A percentile compares a stretch with the other conserved stretches of the same genome.
These are phyloP conservation scores for Thelephora terrestris DNA, from an alignment of 1,284 basidiomycete genomes.

Conservation along the genomic window DNA sequence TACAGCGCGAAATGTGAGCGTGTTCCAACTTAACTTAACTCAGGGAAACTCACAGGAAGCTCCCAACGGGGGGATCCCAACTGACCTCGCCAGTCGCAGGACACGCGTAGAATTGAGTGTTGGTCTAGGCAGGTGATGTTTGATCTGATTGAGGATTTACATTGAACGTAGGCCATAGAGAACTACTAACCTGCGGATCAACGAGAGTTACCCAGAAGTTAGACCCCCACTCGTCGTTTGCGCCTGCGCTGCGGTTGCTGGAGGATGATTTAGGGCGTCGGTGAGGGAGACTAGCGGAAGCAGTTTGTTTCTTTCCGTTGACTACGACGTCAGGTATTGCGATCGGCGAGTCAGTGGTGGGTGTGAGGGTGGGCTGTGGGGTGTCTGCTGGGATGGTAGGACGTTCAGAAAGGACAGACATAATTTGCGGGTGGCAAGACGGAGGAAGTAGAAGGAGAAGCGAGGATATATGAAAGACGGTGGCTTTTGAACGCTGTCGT, in stretches of 20 bases:
- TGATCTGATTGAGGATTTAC: slow-evolving; percentile 5
- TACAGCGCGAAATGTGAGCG: slow-evolving; percentile 21
- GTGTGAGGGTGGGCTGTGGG: neutral
- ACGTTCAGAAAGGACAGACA: too few relatives aligned
- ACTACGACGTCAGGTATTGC: neutral
- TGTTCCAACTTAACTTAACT: neutral
- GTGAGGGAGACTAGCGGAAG: neutral
- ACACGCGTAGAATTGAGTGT: slow-evolving; percentile 83
- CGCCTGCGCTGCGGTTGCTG: slow-evolving; percentile 19
- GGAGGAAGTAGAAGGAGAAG: too few relatives aligned
- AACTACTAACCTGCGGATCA: slow-evolving; percentile 57
- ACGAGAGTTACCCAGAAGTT: slow-evolving; percentile 81
- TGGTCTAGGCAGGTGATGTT: slow-evolving; percentile 38
- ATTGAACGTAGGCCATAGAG: slow-evolving; percentile 4
- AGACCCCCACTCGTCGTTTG: slow-evolving; percentile 60
- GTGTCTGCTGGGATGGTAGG: neutral
- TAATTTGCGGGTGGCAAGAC: too few relatives aligned
- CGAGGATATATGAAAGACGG: too few relatives aligned
- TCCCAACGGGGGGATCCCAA: slow-evolving; percentile 87
- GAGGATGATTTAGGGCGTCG: slow-evolving; percentile 10
- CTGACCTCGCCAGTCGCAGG: slow-evolving; percentile 86
- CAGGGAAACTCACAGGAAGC: slow-evolving; percentile 60
- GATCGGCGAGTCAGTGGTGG: neutral
- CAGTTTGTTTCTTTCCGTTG: neutral
- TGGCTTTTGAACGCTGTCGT: too few relatives aligned